These are phyloP conservation scores for Pouteria campechiana DNA, from an alignment of 179 eudicot genomes.

Conservation along the genomic window DNA sequence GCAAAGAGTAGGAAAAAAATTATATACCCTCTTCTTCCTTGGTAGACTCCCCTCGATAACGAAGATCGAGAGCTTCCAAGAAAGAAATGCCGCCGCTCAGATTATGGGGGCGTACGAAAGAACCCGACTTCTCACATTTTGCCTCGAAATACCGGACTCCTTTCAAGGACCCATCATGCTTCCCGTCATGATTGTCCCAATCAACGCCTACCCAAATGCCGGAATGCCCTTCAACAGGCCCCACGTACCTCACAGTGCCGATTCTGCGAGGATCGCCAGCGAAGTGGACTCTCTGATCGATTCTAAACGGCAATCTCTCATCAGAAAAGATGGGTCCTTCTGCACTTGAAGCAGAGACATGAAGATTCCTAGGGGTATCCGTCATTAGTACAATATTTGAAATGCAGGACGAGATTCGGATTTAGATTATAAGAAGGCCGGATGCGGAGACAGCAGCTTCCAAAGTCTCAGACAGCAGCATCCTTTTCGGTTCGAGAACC, in stretches of 20 bases:
- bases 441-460: too few species aligned
- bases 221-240: constrained; percentile 56
- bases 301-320: too few species aligned
- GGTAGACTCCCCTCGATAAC: constrained; percentile 52
- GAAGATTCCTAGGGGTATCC: too few species aligned
- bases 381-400: too few species aligned
- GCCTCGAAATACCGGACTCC: constrained; percentile 74
- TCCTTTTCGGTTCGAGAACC: too few species aligned
- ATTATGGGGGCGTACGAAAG: constrained; percentile 53
- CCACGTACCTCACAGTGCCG: constrained; percentile 75
- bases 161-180: constrained; percentile 77
- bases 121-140: constrained; percentile 35
- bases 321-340: too few species aligned
- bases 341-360: too few species aligned
- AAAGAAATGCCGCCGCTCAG: constrained; percentile 56
- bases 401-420: too few species aligned
- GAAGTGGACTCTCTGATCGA: constrained; percentile 67
- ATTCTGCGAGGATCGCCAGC: constrained; percentile 37
- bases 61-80: constrained; percentile 47
- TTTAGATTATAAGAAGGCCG: too few species aligned
- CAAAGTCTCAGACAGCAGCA: too few species aligned
- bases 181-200: constrained; percentile 76
- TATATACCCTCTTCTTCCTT: constrained; percentile 69
- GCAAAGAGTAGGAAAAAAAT: too few species aligned
- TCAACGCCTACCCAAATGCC: constrained; percentile 88